Evolutionary conservation across 2,329 filamentous ascomycete species (phyloP), one percentile per base, ranked within the genome.

Genomic region (Colletotrichum godetiae): DNA sequence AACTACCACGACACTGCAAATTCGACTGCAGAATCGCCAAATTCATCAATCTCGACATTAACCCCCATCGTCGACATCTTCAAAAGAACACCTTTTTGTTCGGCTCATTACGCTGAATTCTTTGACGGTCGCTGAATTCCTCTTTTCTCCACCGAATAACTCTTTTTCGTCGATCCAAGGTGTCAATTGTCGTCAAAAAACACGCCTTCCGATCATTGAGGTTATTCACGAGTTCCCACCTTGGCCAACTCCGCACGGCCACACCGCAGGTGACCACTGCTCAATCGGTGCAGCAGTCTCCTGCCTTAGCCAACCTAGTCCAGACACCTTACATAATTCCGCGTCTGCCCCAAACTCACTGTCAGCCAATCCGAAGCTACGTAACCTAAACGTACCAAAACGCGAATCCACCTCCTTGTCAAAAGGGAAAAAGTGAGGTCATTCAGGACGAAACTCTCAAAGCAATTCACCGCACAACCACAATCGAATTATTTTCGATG

Each of bases 1-100:
- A 68, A 77, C 79, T 79, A 78, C 78, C 80, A 77, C 78, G 78
- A 78, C 78, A 78, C 77, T 77, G 78, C 80, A 78, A 80, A 78
- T 81, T 80, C 78, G 80, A 83, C 80, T 77, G 81, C 77, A 79
- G 74, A 61, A 72, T 58, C 74, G 63, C 69, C 68, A 76, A 77
- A 76, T 79, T 76, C 85, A 87, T 88, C 85, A 80, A 83, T 82
- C 80, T 78, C 76, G 75, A 67, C 76, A 77, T 78, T 79, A 69
- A 75, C 79, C 76, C 66, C 55, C 59, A 70, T 73, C 70, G 31
- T 69, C 52, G 24, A 75, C 81, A 84, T 84, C 82, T 70, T 74
- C 75, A 83, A 82, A 84, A 75, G 59, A 71, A 60, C 76, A 76
- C 79, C 78, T 81, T 83, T 82, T 75, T 80, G 78, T 81, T 79